Evolutionary conservation across 768 basidiomycete species (phyloP).

Genomic region (Psilocybe sp.): DNA sequence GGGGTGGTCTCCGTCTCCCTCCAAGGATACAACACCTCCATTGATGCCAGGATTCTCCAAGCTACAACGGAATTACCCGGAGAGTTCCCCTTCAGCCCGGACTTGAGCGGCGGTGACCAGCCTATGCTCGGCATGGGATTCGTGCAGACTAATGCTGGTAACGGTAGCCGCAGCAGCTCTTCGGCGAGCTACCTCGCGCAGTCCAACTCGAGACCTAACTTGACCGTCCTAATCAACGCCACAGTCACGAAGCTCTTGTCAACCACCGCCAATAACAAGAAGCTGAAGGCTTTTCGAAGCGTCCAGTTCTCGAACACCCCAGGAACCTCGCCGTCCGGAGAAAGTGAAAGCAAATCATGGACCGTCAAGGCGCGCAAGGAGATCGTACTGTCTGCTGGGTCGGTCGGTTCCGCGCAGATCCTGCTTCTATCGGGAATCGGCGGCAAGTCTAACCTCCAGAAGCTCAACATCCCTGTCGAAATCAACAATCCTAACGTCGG

Average conservation of each 20-base stretch:
- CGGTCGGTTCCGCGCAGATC: constrained; percentile 28
- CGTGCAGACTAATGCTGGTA: constrained; percentile 28
- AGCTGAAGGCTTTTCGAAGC: constrained; percentile 17
- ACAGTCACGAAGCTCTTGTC: constrained; percentile 25
- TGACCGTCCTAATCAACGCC: constrained; percentile 34
- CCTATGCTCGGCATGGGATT: constrained; percentile 31
- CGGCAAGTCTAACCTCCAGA: constrained; percentile 26
- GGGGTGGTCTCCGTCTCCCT: constrained; percentile 33
- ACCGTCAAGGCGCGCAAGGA: constrained; percentile 24
- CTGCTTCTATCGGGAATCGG: constrained; percentile 44
- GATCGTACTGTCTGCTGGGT: constrained; percentile 35
- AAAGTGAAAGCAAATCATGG: background rate
- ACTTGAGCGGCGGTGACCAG: constrained; percentile 29
- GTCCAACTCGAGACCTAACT: constrained; percentile 27
- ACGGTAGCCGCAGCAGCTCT: constrained; percentile 33
- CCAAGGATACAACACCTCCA: constrained; percentile 22
- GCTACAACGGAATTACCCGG: constrained; percentile 27
- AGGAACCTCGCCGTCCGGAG: background rate
- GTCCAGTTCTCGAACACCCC: constrained; percentile 12
- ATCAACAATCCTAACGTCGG: constrained; percentile 41
- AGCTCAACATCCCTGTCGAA: constrained; percentile 32
- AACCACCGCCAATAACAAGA: constrained; percentile 4
- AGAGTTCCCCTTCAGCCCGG: constrained; percentile 33
- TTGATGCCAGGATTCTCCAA: constrained; percentile 32
- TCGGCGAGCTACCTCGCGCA: constrained; percentile 32